Conservation (phyloP, 495 filamentous ascomycete genomes). For the Astrothelium subdiscretum region DNA sequence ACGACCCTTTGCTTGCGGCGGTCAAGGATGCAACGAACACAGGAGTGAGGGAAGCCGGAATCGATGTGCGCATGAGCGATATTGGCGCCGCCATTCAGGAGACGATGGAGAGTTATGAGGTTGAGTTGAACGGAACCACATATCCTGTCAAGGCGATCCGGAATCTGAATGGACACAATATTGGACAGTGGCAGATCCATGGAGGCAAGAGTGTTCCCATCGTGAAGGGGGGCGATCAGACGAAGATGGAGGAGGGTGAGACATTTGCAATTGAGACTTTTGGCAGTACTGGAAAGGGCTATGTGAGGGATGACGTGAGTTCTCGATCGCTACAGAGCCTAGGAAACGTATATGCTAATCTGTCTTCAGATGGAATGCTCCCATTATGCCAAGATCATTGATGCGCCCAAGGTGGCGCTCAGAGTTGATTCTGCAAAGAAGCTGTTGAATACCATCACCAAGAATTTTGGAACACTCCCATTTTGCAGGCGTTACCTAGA, state of each 20-base stretch:
- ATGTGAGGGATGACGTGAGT: slow-evolving; percentile 28
- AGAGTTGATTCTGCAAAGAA: slow-evolving; percentile 46
- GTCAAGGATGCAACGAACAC: slow-evolving; percentile 55
- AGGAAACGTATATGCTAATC: slow-evolving; percentile 16
- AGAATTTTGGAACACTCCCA: slow-evolving; percentile 52
- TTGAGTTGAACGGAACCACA: slow-evolving; percentile 44
- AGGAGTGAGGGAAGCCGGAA: slow-evolving; percentile 48
- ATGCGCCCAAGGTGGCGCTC: slow-evolving; percentile 40
- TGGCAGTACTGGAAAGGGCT: slow-evolving; percentile 47
- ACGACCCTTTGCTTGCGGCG: slow-evolving; percentile 48
- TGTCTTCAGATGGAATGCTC: slow-evolving; percentile 34
- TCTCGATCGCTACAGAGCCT: slow-evolving; percentile 9
- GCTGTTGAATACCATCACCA: slow-evolving; percentile 47
- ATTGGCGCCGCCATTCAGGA: slow-evolving; percentile 54
- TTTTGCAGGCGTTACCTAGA: slow-evolving; percentile 55
- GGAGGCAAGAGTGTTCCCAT: slow-evolving; percentile 52
- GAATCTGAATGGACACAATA: slow-evolving; percentile 48
- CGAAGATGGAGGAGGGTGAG: slow-evolving; percentile 58
- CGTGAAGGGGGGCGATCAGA: slow-evolving; percentile 44
- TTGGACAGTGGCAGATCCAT: slow-evolving; percentile 47
- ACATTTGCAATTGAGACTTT: slow-evolving; percentile 58
- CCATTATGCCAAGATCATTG: slow-evolving; percentile 42
- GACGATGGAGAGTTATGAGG: slow-evolving; percentile 56
- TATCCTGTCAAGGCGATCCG: slow-evolving; percentile 49
- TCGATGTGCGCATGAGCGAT: slow-evolving; percentile 50